A percentile compares a stretch with the other conserved stretches of the same genome.
Conservation (phyloP, 2,329 filamentous ascomycete genomes). For the Trichoderma atroviride region DNA sequence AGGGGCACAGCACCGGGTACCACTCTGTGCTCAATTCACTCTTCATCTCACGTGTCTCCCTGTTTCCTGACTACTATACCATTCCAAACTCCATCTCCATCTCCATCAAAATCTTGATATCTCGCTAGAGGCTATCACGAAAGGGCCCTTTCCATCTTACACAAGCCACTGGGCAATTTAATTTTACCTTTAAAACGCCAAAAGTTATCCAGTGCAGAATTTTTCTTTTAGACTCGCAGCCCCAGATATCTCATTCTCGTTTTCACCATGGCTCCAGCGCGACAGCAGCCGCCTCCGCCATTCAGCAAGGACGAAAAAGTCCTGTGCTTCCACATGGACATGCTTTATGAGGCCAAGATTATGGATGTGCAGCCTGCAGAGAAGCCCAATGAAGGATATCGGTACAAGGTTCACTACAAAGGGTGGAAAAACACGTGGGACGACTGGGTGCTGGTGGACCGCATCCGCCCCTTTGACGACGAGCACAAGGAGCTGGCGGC, state of each 20-base stretch:
- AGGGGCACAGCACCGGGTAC: conserved; percentile 13
- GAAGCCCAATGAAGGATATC: conserved; percentile 68
- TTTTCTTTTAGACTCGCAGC: background rate
- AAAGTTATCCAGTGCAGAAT: background rate
- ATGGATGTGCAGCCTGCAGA: conserved; percentile 74
- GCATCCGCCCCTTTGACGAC: conserved; percentile 89
- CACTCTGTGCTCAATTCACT: conserved; percentile 14
- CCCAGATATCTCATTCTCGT: background rate
- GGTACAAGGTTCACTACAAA: conserved; percentile 97
- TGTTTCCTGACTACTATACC: background rate
- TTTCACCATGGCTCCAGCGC: conserved; percentile 46
- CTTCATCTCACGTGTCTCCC: conserved; percentile 24
- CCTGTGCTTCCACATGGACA: conserved; percentile 94
- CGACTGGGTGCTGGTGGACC: conserved; percentile 94
- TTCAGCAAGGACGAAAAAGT: conserved; percentile 85
- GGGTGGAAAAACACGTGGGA: conserved; percentile 99
- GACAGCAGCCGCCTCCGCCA: conserved; percentile 48
- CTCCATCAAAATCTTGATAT: conserved; percentile 3
- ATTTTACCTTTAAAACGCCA: background rate
- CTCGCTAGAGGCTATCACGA: background rate
- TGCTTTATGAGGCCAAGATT: conserved; percentile 97
- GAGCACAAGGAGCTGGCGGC: conserved; percentile 90
- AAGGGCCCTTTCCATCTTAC: background rate
- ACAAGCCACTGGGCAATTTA: background rate
- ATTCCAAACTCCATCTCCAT: background rate